Evolutionary conservation across 139 green algal species (phyloP).

Genomic region (Coelastrella sp.): DNA sequence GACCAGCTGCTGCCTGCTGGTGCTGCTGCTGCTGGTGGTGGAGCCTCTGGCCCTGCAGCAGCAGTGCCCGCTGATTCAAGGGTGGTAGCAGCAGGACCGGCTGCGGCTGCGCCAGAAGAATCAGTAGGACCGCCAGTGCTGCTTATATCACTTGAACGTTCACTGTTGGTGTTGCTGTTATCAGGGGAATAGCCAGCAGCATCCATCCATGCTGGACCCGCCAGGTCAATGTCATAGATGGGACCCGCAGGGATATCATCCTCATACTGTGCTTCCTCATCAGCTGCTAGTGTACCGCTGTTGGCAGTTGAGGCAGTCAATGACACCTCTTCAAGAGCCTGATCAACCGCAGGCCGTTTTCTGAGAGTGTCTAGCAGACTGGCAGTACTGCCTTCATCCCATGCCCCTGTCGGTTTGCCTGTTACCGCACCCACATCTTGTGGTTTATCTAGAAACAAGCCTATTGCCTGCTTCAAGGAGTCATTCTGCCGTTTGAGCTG

Average conservation of each 20-base stretch:
- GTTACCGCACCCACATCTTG: constrained; percentile 35
- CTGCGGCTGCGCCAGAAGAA: background rate
- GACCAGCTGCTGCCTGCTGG: background rate
- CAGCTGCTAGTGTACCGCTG: background rate
- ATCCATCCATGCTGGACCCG: background rate
- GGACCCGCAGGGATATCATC: background rate
- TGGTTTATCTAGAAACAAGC: constrained; percentile 37
- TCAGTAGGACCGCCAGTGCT: background rate
- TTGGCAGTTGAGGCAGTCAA: background rate
- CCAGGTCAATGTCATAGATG: constrained; percentile 5
- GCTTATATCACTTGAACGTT: background rate
- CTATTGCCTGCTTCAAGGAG: constrained; percentile 39
- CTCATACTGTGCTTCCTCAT: background rate
- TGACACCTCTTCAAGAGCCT: background rate
- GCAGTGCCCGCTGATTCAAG: constrained; percentile 9
- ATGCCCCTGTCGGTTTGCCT: constrained; percentile 31
- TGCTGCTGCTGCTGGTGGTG: background rate
- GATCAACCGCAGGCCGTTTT: background rate
- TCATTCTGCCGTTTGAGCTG: constrained; percentile 41
- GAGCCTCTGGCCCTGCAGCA: background rate
- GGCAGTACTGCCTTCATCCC: constrained; percentile 13
- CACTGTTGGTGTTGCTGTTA: background rate
- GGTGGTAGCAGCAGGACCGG: background rate
- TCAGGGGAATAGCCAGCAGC: background rate
- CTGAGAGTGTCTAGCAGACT: constrained; percentile 18